These are phyloP conservation scores for Candida sphagnicola DNA, from an alignment of 805 yeast species.

Conservation along the genomic window DNA sequence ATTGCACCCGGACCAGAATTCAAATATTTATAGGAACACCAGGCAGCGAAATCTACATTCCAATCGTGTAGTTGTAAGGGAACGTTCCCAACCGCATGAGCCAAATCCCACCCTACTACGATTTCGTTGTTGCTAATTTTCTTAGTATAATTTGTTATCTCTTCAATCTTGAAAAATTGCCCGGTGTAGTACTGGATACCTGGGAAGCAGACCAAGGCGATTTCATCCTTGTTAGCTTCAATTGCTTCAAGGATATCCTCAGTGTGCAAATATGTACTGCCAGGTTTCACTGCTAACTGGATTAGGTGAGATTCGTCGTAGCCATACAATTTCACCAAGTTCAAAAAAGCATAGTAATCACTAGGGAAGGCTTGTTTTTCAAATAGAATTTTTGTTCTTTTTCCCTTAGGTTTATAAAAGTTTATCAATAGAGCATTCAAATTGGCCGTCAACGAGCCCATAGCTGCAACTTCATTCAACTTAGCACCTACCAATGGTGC, in stretches of 20 bases:
- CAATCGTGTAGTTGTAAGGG: slow-evolving; percentile 75
- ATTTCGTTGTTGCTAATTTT: slow-evolving; percentile 30
- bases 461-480: slow-evolving; percentile 74
- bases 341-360: slow-evolving; percentile 80
- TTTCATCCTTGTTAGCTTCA: slow-evolving; percentile 49
- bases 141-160: slow-evolving; percentile 66
- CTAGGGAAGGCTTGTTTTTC: slow-evolving; percentile 91
- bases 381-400: slow-evolving; percentile 66
- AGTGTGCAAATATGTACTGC: slow-evolving; percentile 55
- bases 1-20: slow-evolving; percentile 94
- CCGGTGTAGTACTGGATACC: slow-evolving; percentile 94
- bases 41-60: slow-evolving; percentile 89
- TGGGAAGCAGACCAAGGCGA: slow-evolving; percentile 75
- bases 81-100: slow-evolving; percentile 92
- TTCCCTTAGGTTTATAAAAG: slow-evolving; percentile 66
- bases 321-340: slow-evolving; percentile 64
- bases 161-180: slow-evolving; percentile 70
- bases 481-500: slow-evolving; percentile 76
- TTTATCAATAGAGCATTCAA: slow-evolving; percentile 69
- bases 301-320: slow-evolving; percentile 53
- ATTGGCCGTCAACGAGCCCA: slow-evolving; percentile 84
- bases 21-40: slow-evolving; percentile 91
- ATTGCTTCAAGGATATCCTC: slow-evolving; percentile 58
- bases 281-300: slow-evolving; percentile 57
- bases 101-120: slow-evolving; percentile 89